A percentile compares a stretch with the other conserved stretches of the same genome.
Conservation (phyloP, 2,329 filamentous ascomycete species). For the Eutypella sp. region DNA sequence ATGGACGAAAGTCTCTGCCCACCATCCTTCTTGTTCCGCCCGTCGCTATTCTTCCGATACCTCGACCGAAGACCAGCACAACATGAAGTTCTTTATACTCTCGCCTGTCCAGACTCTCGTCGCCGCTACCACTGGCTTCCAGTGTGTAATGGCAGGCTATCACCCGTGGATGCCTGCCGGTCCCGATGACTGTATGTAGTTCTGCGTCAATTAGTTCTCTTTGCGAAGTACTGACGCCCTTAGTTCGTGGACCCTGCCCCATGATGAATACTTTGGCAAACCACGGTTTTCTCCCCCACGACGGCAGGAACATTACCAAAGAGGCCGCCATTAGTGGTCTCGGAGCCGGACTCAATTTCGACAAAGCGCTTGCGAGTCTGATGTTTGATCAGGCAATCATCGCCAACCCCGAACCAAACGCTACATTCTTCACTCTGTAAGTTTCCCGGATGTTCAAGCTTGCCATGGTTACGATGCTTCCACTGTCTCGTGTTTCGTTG, state of each 20-base stretch:
- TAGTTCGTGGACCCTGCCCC: constrained; percentile 42
- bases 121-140: no score
- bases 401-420: constrained; percentile 38
- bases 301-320: constrained; percentile 37
- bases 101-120: no score
- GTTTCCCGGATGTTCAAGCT: no score
- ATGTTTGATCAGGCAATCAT: constrained; percentile 40
- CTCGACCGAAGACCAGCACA: no score
- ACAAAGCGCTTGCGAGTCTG: constrained; percentile 30
- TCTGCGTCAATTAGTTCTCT: background rate
- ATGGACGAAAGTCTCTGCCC: no score
- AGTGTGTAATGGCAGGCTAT: no score
- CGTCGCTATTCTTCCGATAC: no score
- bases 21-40: no score
- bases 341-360: constrained; percentile 37
- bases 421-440: constrained; percentile 38
- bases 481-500: no score
- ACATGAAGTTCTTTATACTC: no score
- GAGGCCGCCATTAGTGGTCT: constrained; percentile 34
- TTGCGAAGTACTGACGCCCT: constrained; percentile 4
- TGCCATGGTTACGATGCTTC: no score
- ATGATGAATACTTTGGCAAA: constrained; percentile 50
- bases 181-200: constrained; percentile 8
- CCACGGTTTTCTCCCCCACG: constrained; percentile 42
- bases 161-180: constrained; percentile 7